phyloP scores from a whole-genome alignment of 257 asterid species.

The Datura wrightii region DNA sequence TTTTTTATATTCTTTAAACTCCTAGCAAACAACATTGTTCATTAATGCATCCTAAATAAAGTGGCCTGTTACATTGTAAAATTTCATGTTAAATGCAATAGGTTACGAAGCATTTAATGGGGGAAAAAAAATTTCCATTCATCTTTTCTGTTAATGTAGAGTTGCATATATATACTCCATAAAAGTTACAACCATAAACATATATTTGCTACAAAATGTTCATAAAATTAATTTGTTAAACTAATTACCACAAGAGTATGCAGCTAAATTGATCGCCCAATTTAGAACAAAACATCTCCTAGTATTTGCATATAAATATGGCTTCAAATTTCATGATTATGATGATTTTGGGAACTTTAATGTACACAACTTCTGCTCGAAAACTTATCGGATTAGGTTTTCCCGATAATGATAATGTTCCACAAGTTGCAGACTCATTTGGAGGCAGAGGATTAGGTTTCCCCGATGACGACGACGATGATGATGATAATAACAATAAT shows the following conservation, averaged over 20 bases:
- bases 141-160: neutral
- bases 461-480: neutral
- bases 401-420: neutral
- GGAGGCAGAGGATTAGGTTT: neutral
- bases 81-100: neutral
- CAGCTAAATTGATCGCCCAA: neutral
- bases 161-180: neutral
- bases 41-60: neutral
- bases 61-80: neutral
- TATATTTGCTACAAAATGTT: neutral
- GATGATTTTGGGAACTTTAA: constrained; percentile 26
- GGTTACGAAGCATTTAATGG: neutral
- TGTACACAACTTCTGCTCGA: constrained; percentile 19
- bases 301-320: neutral
- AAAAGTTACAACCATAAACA: neutral
- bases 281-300: neutral
- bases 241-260: neutral
- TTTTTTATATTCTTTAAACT: neutral
- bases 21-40: neutral
- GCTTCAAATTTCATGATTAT: constrained; percentile 15
- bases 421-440: neutral
- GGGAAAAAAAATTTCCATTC: neutral
- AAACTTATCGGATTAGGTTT: neutral
- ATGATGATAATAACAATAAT: neutral
- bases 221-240: neutral